Conservation (phyloP, 2,329 filamentous ascomycete genomes). For the Epichloe gansuensis region DNA sequence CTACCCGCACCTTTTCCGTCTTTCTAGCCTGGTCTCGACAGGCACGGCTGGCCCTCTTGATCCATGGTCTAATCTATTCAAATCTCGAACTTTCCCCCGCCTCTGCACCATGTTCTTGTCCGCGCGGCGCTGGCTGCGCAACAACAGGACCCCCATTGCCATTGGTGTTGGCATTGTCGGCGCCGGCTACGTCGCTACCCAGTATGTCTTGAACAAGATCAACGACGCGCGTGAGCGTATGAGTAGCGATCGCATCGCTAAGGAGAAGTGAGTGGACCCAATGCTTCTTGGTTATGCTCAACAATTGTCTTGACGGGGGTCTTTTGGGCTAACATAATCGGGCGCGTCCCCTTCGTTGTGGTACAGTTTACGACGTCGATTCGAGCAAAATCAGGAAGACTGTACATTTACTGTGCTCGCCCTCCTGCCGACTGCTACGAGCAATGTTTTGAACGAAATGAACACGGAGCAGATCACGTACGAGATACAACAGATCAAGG, state of each 20-base stretch:
- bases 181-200: slow-evolving; percentile 79
- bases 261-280: slow-evolving; percentile 67
- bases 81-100: not conserved
- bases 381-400: slow-evolving; percentile 98
- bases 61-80: slow-evolving; percentile 1
- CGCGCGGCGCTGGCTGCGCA: slow-evolving; percentile 80
- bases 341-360: not conserved
- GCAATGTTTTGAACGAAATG: slow-evolving; percentile 75
- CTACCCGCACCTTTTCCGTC: not conserved
- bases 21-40: not conserved
- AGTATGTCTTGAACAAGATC: slow-evolving; percentile 86
- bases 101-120: slow-evolving; percentile 44
- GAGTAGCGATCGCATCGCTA: slow-evolving; percentile 88
- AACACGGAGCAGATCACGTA: slow-evolving; percentile 88
- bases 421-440: slow-evolving; percentile 78
- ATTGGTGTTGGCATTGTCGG: slow-evolving; percentile 79
- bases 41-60: not conserved
- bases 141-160: slow-evolving; percentile 81
- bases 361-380: slow-evolving; percentile 73
- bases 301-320: not conserved
- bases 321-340: not conserved
- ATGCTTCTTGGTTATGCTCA: not conserved
- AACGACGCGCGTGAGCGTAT: slow-evolving; percentile 90
- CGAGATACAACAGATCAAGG: slow-evolving; percentile 89
- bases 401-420: slow-evolving; percentile 98